Conservation (phyloP, 345 rosid species). For the Gossypium stocksii region DNA sequence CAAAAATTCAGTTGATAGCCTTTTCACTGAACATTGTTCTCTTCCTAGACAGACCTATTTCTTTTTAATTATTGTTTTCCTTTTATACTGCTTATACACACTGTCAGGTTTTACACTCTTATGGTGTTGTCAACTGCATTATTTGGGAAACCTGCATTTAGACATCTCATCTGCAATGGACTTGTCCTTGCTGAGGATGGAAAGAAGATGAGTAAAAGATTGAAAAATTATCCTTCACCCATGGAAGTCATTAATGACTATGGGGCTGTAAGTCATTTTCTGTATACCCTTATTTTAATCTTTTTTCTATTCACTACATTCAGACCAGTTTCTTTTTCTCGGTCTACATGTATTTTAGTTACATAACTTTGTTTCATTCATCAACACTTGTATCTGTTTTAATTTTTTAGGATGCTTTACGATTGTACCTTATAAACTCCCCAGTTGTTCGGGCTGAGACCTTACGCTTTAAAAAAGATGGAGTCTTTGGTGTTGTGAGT, state of each 20-base stretch:
- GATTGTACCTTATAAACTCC: slow-evolving; percentile 90
- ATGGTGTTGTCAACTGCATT: slow-evolving; percentile 99
- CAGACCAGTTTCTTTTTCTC: not conserved
- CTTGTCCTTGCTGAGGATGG: slow-evolving; percentile 98
- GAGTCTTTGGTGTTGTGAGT: slow-evolving; percentile 94
- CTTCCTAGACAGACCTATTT: not conserved
- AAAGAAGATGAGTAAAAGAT: slow-evolving; percentile 91
- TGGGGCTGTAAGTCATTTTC: slow-evolving; percentile 75
- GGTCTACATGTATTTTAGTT: not conserved
- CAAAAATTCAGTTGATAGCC: too few relatives aligned
- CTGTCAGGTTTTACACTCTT: slow-evolving; percentile 89
- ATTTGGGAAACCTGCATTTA: slow-evolving; percentile 90
- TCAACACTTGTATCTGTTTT: not conserved
- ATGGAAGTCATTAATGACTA: slow-evolving; percentile 80
- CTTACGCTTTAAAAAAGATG: slow-evolving; percentile 88
- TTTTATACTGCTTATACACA: not conserved
- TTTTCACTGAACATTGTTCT: not conserved
- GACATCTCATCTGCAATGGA: slow-evolving; percentile 94
- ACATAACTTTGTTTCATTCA: not conserved
- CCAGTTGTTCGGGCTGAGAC: slow-evolving; percentile 99
- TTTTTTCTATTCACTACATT: slow-evolving; percentile 8
- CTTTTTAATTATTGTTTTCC: not conserved
- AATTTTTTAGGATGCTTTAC: slow-evolving; percentile 72
- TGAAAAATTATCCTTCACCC: slow-evolving; percentile 90
- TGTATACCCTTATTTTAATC: not conserved